Conservation (phyloP, 306 rosid species). For the Macrotyloma uniflorum region DNA sequence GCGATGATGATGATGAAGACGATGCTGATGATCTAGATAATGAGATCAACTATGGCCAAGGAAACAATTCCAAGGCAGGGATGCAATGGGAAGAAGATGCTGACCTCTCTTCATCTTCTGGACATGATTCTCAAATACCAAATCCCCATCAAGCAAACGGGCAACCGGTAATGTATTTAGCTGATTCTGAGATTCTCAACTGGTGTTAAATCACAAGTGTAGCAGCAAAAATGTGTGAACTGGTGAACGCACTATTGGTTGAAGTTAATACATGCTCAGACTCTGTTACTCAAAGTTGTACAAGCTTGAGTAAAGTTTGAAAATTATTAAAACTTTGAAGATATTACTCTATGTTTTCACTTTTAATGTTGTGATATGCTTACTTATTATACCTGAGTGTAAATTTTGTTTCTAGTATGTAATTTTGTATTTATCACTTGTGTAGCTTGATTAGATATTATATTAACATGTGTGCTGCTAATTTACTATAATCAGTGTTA, state of each 20-base stretch:
- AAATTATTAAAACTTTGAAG: neutral
- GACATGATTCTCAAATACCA: constrained; percentile 86
- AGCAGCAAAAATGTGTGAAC: neutral
- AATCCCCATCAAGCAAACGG: constrained; percentile 74
- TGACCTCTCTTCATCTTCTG: constrained; percentile 85
- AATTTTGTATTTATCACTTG: neutral
- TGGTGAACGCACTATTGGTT: neutral
- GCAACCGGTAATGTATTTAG: constrained; percentile 56
- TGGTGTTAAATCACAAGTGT: neutral
- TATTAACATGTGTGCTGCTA: no score
- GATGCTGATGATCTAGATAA: constrained; percentile 80
- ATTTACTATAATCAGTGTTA: neutral
- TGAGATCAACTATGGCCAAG: constrained; percentile 71
- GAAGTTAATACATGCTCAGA: neutral
- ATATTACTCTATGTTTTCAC: neutral
- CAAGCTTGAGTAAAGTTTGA: constrained; percentile 4
- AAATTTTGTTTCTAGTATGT: neutral
- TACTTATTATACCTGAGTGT: neutral
- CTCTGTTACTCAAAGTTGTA: neutral
- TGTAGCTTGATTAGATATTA: neutral
- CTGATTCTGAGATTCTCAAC: constrained; percentile 9
- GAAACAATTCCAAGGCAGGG: constrained; percentile 58
- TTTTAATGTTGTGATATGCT: neutral
- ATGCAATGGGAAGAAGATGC: constrained; percentile 88
- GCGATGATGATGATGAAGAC: constrained; percentile 89